A percentile compares a stretch with the other conserved stretches of the same genome.
Conservation (phyloP, 306 rosid genomes). For the Nissolia schottii region DNA sequence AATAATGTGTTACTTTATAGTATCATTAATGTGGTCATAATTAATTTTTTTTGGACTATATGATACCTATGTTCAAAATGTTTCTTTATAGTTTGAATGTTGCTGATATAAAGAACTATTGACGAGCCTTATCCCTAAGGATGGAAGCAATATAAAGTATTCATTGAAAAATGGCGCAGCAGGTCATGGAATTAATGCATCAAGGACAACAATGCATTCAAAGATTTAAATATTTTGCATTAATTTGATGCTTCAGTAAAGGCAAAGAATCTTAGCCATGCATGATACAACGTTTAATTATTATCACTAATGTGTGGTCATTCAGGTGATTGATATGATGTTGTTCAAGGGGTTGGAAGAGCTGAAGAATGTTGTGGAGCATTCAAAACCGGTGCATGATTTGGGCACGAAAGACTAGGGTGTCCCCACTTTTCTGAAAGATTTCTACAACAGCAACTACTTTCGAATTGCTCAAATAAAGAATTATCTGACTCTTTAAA, state of each 20-base stretch:
- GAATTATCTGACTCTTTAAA: conserved; percentile 28
- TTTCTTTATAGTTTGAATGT: background rate
- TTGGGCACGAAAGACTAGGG: conserved; percentile 57
- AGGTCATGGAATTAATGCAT: background rate
- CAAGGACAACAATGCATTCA: conserved; percentile 3
- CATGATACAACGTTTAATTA: background rate
- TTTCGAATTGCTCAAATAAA: conserved; percentile 64
- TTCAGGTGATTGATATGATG: conserved; percentile 93
- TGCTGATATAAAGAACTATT: background rate
- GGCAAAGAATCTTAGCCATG: background rate
- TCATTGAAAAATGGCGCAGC: background rate
- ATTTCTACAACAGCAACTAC: conserved; percentile 75
- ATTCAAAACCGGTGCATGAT: conserved; percentile 84
- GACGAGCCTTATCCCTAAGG: background rate
- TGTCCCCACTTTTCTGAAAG: conserved; percentile 61
- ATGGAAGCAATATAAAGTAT: background rate
- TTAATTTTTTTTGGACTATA: no score
- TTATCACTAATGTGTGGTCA: conserved; percentile 15
- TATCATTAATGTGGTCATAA: no score
- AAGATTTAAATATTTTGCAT: background rate
- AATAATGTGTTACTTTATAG: no score
- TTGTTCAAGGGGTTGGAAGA: conserved; percentile 89
- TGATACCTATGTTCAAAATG: no score
- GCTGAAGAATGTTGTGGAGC: conserved; percentile 68
- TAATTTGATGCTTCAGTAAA: background rate